Conservation (phyloP, 345 rosid species). For the Pseudoturritis turrita region DNA sequence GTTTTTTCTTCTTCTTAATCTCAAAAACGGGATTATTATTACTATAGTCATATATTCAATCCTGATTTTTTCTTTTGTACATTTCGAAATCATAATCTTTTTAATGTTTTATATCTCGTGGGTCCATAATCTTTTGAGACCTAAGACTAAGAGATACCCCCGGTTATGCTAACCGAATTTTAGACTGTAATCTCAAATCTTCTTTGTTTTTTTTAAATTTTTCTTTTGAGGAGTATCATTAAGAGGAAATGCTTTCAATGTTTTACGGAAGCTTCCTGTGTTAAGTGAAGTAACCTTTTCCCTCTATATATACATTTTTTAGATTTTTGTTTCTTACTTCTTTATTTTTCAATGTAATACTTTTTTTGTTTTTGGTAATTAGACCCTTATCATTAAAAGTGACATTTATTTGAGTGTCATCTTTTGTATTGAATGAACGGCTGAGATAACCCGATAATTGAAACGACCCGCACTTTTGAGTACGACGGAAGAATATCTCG, state of each 20-base stretch:
- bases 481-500: not conserved
- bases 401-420: not conserved
- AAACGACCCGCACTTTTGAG: not conserved
- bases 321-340: not conserved
- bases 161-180: conserved; percentile 30
- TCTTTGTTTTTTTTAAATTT: not conserved
- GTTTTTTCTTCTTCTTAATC: not conserved
- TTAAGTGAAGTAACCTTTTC: not conserved
- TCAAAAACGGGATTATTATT: conserved; percentile 9
- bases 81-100: conserved; percentile 10
- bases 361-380: not conserved
- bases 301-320: not conserved
- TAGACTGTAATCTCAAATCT: conserved; percentile 5
- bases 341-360: not conserved
- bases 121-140: conserved; percentile 30
- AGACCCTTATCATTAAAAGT: not conserved
- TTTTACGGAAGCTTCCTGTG: conserved; percentile 6
- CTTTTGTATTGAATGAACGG: not conserved
- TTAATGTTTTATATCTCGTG: conserved; percentile 5
- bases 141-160: conserved; percentile 16
- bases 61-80: conserved; percentile 12
- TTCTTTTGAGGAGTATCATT: not conserved
- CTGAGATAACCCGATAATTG: not conserved
- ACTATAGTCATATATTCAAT: conserved; percentile 18
- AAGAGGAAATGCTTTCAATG: not conserved